Base-by-base conservation (phyloP, 2,329 filamentous ascomycete species). In the Aspergillus sp. region DNA sequence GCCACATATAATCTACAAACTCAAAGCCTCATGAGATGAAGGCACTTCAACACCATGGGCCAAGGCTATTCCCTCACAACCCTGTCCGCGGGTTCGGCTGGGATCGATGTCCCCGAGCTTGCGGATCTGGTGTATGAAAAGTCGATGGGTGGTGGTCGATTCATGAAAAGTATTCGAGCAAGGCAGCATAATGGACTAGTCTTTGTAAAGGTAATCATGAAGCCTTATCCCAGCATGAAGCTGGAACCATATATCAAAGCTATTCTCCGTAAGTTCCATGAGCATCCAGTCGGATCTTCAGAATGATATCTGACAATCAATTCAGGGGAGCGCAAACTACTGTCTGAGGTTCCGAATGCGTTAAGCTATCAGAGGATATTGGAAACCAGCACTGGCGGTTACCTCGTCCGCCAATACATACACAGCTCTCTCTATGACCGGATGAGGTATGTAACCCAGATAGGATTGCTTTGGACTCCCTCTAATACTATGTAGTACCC, bases 351-450 rank as follows among this genome's bases (percentile, higher is more conserved):
- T 2, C 92, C 94, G 30, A 99, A 99, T 79, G 92, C 92, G 49
- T 82, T 99, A 62, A 86, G 88, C 55, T 98, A 96, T 78, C 90
- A 97, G 75, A 88, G 92, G 63, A 89, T 96, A 62, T 84, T 97
- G 70, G 95, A 99, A 78, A 97, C 93, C 11, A 89, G 91, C 64
- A 93, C 89, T 47, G 93, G 93, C 72, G 95, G 93, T 51, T 96
- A 96, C 73, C 85, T 99, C 19, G 91, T 97, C 59, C 90, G 95
- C 55, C 96, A 98, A 77, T 98, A 91, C 74, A 88, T 98, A 62
- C 95, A 98, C 78, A 97, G 90, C 81, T 98, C 95, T 23, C 84
- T 99, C 4, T 99, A 99, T 79, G 95, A 99, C 79, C 90, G 95
- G 57, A 87, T 99, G 77, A 86, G 82, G 82, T 84, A 75, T 60